These are phyloP conservation scores for Dactylellina parvicollis DNA, from an alignment of 2,329 filamentous ascomycete genomes.

Conservation along the genomic window DNA sequence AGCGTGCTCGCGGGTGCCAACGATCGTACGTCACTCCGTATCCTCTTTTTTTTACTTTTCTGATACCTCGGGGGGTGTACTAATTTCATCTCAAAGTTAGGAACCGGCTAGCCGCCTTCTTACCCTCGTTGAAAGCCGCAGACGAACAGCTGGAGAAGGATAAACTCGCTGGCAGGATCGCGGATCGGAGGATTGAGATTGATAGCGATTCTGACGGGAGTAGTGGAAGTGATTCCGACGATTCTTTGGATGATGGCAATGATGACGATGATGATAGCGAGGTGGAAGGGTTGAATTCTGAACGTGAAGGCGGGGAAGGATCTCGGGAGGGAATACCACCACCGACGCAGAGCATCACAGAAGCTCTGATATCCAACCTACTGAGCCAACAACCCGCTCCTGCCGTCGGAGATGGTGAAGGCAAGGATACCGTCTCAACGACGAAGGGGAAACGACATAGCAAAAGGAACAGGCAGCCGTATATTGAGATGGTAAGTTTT, in stretches of 20 bases:
- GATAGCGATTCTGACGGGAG: conserved; percentile 54
- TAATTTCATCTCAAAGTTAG: conserved; percentile 41
- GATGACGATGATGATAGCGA: conserved; percentile 61
- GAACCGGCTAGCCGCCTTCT: conserved; percentile 61
- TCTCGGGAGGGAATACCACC: neutral
- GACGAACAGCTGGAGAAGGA: conserved; percentile 63
- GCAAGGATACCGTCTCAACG: neutral
- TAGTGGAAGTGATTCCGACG: conserved; percentile 29
- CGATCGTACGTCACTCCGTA: conserved; percentile 41
- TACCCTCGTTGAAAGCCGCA: conserved; percentile 63
- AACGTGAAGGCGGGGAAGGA: neutral
- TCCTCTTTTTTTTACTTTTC: neutral
- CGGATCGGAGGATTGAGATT: conserved; percentile 60
- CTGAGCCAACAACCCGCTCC: neutral
- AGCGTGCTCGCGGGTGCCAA: conserved; percentile 38
- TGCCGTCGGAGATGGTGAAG: neutral
- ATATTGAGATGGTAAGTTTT: conserved; percentile 52
- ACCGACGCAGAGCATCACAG: conserved; percentile 4
- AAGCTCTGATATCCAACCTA: conserved; percentile 41
- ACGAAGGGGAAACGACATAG: conserved; percentile 14
- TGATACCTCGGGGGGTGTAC: neutral
- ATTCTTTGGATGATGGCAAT: conserved; percentile 52
- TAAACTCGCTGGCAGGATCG: conserved; percentile 61
- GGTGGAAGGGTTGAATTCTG: neutral
- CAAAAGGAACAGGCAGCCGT: conserved; percentile 28